Evolutionary conservation across 345 rosid genomes (phyloP), one percentile per base, ranked within the genome.

Genomic region (Brassica rapa): DNA sequence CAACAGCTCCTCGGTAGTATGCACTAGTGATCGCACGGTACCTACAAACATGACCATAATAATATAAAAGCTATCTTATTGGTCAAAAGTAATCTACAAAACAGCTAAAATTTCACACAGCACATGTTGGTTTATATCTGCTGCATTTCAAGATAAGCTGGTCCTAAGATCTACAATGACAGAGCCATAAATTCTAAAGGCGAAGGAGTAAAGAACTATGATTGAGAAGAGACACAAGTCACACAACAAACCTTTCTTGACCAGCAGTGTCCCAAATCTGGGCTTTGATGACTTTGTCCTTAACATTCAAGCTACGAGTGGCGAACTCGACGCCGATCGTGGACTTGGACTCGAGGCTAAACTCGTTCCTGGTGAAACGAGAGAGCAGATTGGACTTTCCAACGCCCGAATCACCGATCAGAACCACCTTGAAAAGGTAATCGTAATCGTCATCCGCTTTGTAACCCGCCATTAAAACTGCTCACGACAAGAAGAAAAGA

Each of bases 231-330:
- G 53, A 41, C 5, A 32, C 37, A 0, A 12, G 8, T 5, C 56
- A 49, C 15, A 46, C 30, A 14, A 49, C 19, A 49, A 33, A 90
- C 96, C 98, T 93, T 70, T 93, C 98, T 80, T 93, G 96, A 61
- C 98, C 98, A 83, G 98, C 98, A 66, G 98, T 93, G 75, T 93
- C 98, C 98, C 98, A 93, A 90, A 93, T 93, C 96, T 93, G 98
- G 78, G 98, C 94, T 80, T 93, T 93, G 84, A 93, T 88, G 77
- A 93, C 86, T 80, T 93, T 93, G 15, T 86, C 86, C 82, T 93
- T 91, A 30, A 93, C 94, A 73, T 77, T 89, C 85, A 93, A 84
- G 89, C 98, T 93, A 60, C 98, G 94, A 79, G 98, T 93, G 14
- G 98, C 98, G 84, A 93, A 93, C 91, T 93, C 98, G 0, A 93